Conservation (phyloP, 805 yeast species). For the Kregervanrija pseudodelftensis region DNA sequence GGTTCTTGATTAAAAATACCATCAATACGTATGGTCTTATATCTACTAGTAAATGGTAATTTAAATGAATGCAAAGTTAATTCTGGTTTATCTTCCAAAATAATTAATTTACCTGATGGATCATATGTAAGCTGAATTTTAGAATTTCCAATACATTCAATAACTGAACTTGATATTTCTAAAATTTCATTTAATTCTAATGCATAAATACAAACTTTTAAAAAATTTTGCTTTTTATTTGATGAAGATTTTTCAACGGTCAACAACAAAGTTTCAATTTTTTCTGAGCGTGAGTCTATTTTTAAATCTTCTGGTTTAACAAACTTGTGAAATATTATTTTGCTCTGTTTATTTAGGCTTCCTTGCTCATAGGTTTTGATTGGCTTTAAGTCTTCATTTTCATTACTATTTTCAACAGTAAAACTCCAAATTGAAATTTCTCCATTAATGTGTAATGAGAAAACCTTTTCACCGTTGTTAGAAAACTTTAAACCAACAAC, state of each 20-base stretch:
- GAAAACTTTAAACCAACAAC: conserved; percentile 24
- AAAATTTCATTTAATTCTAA: conserved; percentile 20
- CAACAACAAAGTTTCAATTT: conserved; percentile 16
- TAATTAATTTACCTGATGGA: conserved; percentile 23
- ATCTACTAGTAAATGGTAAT: conserved; percentile 28
- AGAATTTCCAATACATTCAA: conserved; percentile 12
- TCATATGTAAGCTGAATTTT: conserved; percentile 19
- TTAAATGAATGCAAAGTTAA: conserved; percentile 18
- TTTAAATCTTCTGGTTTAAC: conserved; percentile 20
- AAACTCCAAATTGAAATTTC: conserved; percentile 20
- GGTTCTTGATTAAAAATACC: conserved; percentile 22
- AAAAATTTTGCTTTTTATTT: conserved; percentile 8
- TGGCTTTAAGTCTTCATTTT: conserved; percentile 7
- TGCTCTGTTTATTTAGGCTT: conserved; percentile 7
- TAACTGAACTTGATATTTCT: conserved; percentile 23
- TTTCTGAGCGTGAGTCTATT: conserved; percentile 14
- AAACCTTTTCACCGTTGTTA: conserved; percentile 22
- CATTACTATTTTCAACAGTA: conserved; percentile 4
- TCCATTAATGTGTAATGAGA: conserved; percentile 27
- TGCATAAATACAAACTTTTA: conserved; percentile 22
- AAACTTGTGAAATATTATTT: conserved; percentile 20
- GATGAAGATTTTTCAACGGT: conserved; percentile 14
- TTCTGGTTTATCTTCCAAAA: conserved; percentile 14
- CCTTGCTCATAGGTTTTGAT: conserved; percentile 7
- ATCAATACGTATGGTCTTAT: conserved; percentile 20